phyloP scores from a whole-genome alignment of 176 grass and related monocot genomes.

The Raddia distichophylla region DNA sequence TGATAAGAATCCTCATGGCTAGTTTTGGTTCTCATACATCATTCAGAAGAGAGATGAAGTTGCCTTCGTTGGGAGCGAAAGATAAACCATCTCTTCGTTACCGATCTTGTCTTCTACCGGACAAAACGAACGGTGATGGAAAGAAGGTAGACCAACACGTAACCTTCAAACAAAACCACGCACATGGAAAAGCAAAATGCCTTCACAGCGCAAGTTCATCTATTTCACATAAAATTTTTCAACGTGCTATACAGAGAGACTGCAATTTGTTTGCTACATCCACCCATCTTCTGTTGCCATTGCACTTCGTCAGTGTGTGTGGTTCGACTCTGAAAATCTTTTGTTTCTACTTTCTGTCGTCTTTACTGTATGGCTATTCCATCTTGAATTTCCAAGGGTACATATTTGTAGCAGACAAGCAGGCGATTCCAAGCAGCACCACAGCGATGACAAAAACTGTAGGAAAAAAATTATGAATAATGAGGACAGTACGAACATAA shows the following conservation, averaged over 20 bases:
- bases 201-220: neutral
- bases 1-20: conserved; percentile 36
- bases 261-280: neutral
- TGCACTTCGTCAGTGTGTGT: conserved; percentile 26
- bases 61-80: neutral
- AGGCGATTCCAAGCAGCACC: conserved; percentile 36
- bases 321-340: conserved; percentile 11
- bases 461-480: neutral
- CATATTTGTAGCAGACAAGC: conserved; percentile 15
- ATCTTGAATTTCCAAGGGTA: conserved; percentile 43
- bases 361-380: conserved; percentile 23
- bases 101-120: neutral
- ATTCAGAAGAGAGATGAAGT: neutral
- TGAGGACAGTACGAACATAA: neutral
- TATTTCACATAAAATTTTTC: neutral
- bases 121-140: neutral
- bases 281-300: conserved; percentile 3
- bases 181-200: neutral
- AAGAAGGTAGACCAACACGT: neutral
- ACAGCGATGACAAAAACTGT: conserved; percentile 33
- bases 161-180: neutral
- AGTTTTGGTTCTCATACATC: neutral
- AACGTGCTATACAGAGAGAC: conserved; percentile 21
- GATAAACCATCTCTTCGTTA: neutral
- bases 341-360: neutral